Percentiles rank a stretch among this genome's conserved stretches.
Evolutionary conservation across 345 rosid species (phyloP).

Genomic region (Eucalyptus camaldulensis): DNA sequence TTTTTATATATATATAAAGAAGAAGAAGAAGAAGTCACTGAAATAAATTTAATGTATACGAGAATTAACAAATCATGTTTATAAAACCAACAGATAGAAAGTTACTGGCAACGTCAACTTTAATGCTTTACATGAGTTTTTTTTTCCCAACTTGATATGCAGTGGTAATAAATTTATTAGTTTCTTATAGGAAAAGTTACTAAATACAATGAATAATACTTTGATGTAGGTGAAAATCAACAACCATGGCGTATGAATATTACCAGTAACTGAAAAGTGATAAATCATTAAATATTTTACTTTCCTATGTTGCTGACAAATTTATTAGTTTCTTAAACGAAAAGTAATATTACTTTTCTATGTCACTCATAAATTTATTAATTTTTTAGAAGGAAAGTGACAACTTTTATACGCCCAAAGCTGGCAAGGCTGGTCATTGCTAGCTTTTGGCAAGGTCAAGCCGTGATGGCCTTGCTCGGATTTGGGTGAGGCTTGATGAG

Average conservation of each 20-base stretch:
- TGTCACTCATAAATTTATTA: too few relatives aligned
- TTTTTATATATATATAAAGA: rapidly evolving
- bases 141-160: rapidly evolving
- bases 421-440: rapidly evolving
- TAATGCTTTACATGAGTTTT: not conserved
- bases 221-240: not conserved
- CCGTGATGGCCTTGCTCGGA: rapidly evolving
- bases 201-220: not conserved
- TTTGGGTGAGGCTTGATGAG: rapidly evolving
- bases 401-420: not conserved
- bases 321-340: not conserved
- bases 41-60: not conserved
- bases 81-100: not conserved
- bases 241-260: not conserved
- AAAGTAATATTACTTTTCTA: rapidly evolving
- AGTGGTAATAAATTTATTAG: not conserved
- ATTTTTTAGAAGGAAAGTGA: not conserved
- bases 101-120: not conserved
- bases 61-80: not conserved
- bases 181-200: not conserved
- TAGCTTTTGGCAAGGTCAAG: not conserved
- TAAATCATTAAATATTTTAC: too few relatives aligned
- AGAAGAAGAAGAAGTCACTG: rapidly evolving
- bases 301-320: rapidly evolving
- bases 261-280: not conserved